Evolutionary conservation across 805 yeast genomes (phyloP), one percentile per base, ranked within the genome.

Genomic region (Priceomyces haplophilus): DNA sequence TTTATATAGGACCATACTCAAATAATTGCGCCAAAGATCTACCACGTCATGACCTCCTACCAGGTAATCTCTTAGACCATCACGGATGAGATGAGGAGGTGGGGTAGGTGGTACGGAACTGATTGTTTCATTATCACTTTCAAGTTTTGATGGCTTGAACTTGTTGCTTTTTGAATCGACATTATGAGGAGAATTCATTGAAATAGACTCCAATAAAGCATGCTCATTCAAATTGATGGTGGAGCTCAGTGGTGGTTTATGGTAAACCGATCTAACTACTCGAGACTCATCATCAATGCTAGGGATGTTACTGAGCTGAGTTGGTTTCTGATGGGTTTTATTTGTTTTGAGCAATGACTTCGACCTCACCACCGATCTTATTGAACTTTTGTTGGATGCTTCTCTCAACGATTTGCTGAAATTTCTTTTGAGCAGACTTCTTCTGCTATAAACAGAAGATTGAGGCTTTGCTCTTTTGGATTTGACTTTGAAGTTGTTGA

Each of bases 11-110:
- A 69, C 73, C 36, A 56, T 52, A 36, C 53, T 39, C 40, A 70
- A 59, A 47, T 70, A 70, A 16, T 44, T 53, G 34, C 54, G 58
- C 76, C 76, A 70, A 12, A 60, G 42, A 7, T 50, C 48, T 3
- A 41, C 39, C 2, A 54, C 43, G 19, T 49, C 40, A n/a, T 37
- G 18, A 13, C 38, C 20, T 11, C 39, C 24, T 10, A 34, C 37
- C 13, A 34, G 11, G 29, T 21, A 33, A 4, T 12, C 19, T 8
- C 31, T 27, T 11, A 37, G 19, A 7, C 25, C 13, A 34, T 29
- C 21, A 13, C 32, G 19, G 15, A 43, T 46, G 7, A 45, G 16
- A 38, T 58, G 65, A 16, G 59, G 58, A 2, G 67, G 69, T n/a
- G 61, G 58, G 4, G 58, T 52, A 7, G 67, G 66, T 2, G 62